A percentile compares a stretch with the other conserved stretches of the same genome.
Conservation (phyloP, 352 stramenopile species). For the Phytophthora boehmeriae region DNA sequence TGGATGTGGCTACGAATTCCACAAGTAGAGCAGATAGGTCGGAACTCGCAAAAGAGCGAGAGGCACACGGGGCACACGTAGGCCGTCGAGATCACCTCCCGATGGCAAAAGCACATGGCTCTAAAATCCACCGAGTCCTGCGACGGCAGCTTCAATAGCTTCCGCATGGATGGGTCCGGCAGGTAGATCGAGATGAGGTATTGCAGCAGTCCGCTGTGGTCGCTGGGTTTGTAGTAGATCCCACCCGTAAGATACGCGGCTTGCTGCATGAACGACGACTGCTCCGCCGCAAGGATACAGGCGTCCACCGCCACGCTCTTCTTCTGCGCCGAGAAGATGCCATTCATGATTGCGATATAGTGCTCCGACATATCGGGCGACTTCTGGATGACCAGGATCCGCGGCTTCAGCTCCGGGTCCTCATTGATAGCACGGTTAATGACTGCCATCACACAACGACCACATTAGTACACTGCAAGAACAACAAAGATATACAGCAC, state of each 20-base stretch:
- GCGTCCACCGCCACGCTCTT: slow-evolving; percentile 84
- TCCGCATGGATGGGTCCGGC: slow-evolving; percentile 77
- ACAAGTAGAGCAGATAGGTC: slow-evolving; percentile 88
- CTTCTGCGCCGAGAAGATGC: slow-evolving; percentile 90
- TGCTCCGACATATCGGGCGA: slow-evolving; percentile 84
- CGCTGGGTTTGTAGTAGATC: slow-evolving; percentile 87
- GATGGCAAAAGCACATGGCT: slow-evolving; percentile 91
- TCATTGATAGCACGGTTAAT: slow-evolving; percentile 88
- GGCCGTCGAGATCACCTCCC: slow-evolving; percentile 80
- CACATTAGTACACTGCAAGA: neutral
- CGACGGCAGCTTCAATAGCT: slow-evolving; percentile 81
- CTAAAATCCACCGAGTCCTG: slow-evolving; percentile 90
- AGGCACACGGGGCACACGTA: slow-evolving; percentile 89
- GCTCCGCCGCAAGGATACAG: slow-evolving; percentile 73
- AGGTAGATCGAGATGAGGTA: slow-evolving; percentile 90
- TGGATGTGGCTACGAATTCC: slow-evolving; percentile 86
- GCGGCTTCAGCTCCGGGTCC: slow-evolving; percentile 69
- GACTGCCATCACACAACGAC: slow-evolving; percentile 40
- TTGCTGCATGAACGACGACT: slow-evolving; percentile 90
- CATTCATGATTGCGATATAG: slow-evolving; percentile 92
- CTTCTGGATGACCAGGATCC: slow-evolving; percentile 88
- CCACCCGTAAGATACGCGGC: slow-evolving; percentile 86
- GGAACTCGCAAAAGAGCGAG: slow-evolving; percentile 89
- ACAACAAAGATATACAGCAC: neutral
- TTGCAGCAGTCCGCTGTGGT: slow-evolving; percentile 73